These are phyloP conservation scores for Malus sieversii DNA, from an alignment of 306 rosid genomes.

Conservation along the genomic window DNA sequence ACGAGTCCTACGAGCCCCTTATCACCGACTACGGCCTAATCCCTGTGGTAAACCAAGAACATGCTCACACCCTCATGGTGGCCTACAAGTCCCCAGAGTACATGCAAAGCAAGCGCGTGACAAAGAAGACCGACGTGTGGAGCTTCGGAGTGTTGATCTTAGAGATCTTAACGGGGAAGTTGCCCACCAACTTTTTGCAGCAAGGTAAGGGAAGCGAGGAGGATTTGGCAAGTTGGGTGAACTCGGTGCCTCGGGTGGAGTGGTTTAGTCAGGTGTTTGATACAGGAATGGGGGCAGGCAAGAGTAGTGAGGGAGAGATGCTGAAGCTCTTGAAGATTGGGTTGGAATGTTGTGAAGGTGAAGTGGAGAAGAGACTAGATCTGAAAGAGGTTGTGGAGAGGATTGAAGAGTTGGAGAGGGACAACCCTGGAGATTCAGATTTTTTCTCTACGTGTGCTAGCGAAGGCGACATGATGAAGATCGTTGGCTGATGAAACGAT, in stretches of 20 bases:
- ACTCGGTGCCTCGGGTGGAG: conserved; percentile 38
- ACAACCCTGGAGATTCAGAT: conserved; percentile 24
- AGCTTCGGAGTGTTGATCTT: conserved; percentile 63
- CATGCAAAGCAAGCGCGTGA: conserved; percentile 52
- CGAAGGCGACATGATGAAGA: conserved; percentile 32
- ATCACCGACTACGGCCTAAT: conserved; percentile 68
- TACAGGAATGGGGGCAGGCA: conserved; percentile 34
- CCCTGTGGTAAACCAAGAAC: conserved; percentile 73
- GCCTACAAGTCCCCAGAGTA: conserved; percentile 75
- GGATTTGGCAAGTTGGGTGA: conserved; percentile 58
- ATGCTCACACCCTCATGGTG: conserved; percentile 58
- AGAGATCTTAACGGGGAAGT: conserved; percentile 65
- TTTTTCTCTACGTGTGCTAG: conserved; percentile 21
- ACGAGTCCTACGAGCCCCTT: conserved; percentile 51
- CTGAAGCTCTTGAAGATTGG: conserved; percentile 61
- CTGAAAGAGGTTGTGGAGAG: conserved; percentile 56
- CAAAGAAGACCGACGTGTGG: conserved; percentile 90
- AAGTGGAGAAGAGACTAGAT: conserved; percentile 63
- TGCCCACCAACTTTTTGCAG: conserved; percentile 45
- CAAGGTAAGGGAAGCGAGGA: conserved; percentile 50
- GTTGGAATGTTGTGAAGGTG: conserved; percentile 53
- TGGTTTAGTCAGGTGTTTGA: conserved; percentile 58
- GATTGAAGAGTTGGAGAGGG: conserved; percentile 52
- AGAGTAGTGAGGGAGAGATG: conserved; percentile 45
- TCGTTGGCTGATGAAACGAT: background rate